phyloP scores from a whole-genome alignment of 1,139 yeast genomes.

The Yarrowia galli region DNA sequence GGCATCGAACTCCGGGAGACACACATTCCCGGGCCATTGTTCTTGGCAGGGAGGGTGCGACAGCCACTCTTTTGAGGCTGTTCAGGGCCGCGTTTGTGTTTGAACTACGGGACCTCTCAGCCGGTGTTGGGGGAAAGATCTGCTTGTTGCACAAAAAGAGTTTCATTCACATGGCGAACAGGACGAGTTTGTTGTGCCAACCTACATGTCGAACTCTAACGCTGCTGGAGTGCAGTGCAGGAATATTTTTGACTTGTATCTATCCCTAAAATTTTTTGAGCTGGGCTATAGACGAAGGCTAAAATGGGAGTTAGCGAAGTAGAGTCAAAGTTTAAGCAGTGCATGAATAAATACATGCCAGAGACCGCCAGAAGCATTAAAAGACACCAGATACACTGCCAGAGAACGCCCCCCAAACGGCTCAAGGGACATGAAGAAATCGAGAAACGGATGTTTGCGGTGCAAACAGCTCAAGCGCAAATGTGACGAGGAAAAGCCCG shows the following conservation, averaged over 20 bases:
- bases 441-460: constrained; percentile 35
- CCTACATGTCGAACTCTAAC: background rate
- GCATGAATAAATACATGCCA: constrained; percentile 9
- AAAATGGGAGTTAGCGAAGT: constrained; percentile 2
- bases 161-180: background rate
- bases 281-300: background rate
- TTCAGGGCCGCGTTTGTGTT: background rate
- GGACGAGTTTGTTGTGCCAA: background rate
- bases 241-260: background rate
- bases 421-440: constrained; percentile 22
- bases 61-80: too few species aligned
- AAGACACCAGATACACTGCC: background rate
- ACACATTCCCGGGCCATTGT: background rate
- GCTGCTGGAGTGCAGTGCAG: background rate
- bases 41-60: background rate
- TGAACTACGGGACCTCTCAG: background rate
- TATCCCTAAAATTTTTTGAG: background rate
- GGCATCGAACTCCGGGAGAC: background rate
- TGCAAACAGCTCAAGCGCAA: constrained; percentile 38
- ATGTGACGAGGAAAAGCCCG: constrained; percentile 34
- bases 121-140: background rate
- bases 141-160: background rate
- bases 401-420: background rate
- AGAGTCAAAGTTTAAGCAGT: background rate
- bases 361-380: background rate